phyloP scores from a whole-genome alignment of 2,329 filamentous ascomycete genomes.

The Cladophialophora carrionii region DNA sequence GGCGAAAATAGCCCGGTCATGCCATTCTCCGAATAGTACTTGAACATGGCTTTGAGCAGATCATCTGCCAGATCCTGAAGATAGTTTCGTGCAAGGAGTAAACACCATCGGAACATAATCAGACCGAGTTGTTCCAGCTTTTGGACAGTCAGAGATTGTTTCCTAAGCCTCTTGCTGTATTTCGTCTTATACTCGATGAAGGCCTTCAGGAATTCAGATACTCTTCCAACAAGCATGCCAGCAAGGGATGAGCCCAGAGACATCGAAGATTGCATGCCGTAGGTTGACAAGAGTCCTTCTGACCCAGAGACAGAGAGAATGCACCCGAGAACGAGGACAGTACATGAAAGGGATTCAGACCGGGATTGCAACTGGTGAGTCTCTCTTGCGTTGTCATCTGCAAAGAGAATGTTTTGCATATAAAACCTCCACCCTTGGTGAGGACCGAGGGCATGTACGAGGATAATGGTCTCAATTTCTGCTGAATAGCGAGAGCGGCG shows the following conservation, averaged over 20 bases:
- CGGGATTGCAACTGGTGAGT: neutral
- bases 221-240: conserved; percentile 15
- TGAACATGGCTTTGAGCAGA: conserved; percentile 33
- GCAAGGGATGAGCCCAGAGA: conserved; percentile 11
- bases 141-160: neutral
- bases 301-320: conserved; percentile 17
- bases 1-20: conserved; percentile 33
- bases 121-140: conserved; percentile 25
- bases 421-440: conserved; percentile 18
- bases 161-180: neutral
- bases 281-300: neutral
- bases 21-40: conserved; percentile 32
- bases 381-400: neutral
- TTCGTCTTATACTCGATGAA: conserved; percentile 19
- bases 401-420: conserved; percentile 20
- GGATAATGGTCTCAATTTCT: conserved; percentile 28
- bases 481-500: neutral
- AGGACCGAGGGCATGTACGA: conserved; percentile 19
- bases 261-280: neutral
- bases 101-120: conserved; percentile 27
- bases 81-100: conserved; percentile 23
- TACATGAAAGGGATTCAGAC: conserved; percentile 23
- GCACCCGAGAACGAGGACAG: conserved; percentile 24
- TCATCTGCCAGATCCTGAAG: conserved; percentile 19
- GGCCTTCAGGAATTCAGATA: conserved; percentile 26